Conservation (phyloP, 208 protist genomes). For the Trypanosoma cruzi region DNA sequence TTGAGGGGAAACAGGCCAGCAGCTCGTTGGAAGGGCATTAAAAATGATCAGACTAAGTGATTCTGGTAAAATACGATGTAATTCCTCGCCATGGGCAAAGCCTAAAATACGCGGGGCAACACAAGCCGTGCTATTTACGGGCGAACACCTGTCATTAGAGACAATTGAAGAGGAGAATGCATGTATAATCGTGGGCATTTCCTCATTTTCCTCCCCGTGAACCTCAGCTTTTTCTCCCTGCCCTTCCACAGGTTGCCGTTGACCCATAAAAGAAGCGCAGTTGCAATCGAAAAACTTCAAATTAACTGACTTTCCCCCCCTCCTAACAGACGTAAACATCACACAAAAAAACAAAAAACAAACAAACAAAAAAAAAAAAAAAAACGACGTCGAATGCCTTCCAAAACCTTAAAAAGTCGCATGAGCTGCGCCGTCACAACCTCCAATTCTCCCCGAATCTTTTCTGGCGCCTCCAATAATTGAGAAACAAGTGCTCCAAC, state of each 20-base stretch:
- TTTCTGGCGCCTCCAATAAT: no score
- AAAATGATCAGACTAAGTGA: conserved; percentile 27
- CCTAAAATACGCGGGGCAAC: conserved; percentile 2
- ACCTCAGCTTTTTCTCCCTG: neutral
- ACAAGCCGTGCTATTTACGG: neutral
- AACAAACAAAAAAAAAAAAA: neutral
- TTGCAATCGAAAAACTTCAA: neutral
- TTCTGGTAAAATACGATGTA: conserved; percentile 6
- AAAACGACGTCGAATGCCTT: no score
- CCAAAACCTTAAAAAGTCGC: no score
- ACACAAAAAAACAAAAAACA: neutral
- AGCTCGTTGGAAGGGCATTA: conserved; percentile 37
- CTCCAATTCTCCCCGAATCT: no score
- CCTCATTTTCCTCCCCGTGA: neutral
- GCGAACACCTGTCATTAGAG: neutral
- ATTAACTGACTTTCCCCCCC: neutral
- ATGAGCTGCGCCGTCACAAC: no score
- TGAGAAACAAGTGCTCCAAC: no score
- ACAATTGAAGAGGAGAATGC: neutral
- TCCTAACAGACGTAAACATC: neutral
- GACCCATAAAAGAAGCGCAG: neutral
- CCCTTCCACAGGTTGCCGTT: neutral
- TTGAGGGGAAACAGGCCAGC: conserved; percentile 11
- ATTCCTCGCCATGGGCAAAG: conserved; percentile 16
- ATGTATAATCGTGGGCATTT: neutral